Evolutionary conservation across 1,284 basidiomycete species (phyloP).

Genomic region (Sanghuangporus weigelae): DNA sequence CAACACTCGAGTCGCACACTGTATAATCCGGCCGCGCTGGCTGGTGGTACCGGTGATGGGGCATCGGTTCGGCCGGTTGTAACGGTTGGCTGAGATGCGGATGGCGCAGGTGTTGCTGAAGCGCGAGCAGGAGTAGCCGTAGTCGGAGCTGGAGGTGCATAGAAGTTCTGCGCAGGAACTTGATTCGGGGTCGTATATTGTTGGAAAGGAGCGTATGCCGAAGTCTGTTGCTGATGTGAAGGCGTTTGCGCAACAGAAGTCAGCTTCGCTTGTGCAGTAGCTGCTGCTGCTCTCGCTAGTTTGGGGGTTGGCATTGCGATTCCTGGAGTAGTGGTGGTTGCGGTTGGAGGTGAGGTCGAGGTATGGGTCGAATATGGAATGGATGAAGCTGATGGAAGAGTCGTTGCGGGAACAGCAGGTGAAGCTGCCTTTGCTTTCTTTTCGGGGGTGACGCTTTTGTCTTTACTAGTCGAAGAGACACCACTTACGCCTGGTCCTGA

Average conservation of each 20-base stretch:
- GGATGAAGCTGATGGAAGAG: background rate
- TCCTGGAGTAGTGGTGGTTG: slow-evolving; percentile 19
- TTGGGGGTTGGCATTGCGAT: slow-evolving; percentile 18
- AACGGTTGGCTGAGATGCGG: slow-evolving; percentile 14
- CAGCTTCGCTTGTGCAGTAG: background rate
- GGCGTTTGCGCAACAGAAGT: slow-evolving; percentile 1
- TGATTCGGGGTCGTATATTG: slow-evolving; percentile 5
- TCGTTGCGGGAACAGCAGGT: background rate
- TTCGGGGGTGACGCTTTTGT: background rate
- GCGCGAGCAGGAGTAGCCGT: slow-evolving; percentile 18
- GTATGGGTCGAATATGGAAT: background rate
- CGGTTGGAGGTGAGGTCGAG: slow-evolving; percentile 3
- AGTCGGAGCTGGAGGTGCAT: slow-evolving; percentile 15
- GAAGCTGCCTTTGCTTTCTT: slow-evolving; percentile 7
- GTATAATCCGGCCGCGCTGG: slow-evolving; percentile 39
- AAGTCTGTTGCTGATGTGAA: slow-evolving; percentile 38
- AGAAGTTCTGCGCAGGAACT: slow-evolving; percentile 8
- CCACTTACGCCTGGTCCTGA: background rate
- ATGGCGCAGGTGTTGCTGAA: slow-evolving; percentile 21
- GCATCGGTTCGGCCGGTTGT: slow-evolving; percentile 6
- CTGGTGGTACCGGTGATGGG: slow-evolving; percentile 5
- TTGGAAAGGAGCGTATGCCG: background rate
- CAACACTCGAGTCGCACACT: slow-evolving; percentile 38
- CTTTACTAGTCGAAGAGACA: background rate
- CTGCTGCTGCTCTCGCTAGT: slow-evolving; percentile 4